Evolutionary conservation across 768 basidiomycete species (phyloP).

Genomic region (Phylloporus arenicola): DNA sequence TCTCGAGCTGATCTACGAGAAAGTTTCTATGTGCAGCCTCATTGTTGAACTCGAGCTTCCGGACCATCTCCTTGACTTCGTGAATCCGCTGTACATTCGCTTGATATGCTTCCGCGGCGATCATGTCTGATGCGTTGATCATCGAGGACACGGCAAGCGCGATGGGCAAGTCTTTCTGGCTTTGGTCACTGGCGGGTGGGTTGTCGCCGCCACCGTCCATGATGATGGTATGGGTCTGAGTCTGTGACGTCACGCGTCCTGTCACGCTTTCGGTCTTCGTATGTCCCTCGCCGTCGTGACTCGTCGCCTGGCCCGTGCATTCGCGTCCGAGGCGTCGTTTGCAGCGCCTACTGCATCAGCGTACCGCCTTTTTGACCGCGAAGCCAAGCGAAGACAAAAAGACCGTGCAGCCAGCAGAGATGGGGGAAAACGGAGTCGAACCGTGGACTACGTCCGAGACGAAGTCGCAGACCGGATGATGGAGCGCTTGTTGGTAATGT

Average conservation of each 20-base stretch:
- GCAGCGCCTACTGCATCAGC: constrained; percentile 39
- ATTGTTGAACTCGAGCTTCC: constrained; percentile 34
- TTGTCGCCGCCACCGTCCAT: constrained; percentile 14
- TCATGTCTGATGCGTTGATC: constrained; percentile 19
- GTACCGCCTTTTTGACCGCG: constrained; percentile 85
- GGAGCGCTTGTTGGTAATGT: constrained; percentile 76
- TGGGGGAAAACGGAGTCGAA: constrained; percentile 56
- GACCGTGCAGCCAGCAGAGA: constrained; percentile 63
- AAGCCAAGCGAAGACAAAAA: constrained; percentile 69
- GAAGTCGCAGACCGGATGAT: constrained; percentile 89
- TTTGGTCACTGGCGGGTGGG: constrained; percentile 5
- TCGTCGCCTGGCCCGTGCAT: constrained; percentile 31
- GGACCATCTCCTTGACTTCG: constrained; percentile 27
- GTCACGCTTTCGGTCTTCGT: constrained; percentile 17
- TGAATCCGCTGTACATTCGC: constrained; percentile 24
- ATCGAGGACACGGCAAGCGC: constrained; percentile 21
- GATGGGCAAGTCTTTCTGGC: constrained; percentile 9
- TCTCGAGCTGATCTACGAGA: constrained; percentile 30
- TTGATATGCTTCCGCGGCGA: constrained; percentile 19
- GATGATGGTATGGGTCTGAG: constrained; percentile 2
- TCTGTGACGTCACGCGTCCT: constrained; percentile 11
- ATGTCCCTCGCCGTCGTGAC: constrained; percentile 1
- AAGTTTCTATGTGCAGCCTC: constrained; percentile 37
- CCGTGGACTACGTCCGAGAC: constrained; percentile 87
- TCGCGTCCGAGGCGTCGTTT: constrained; percentile 45